Percentiles rank a stretch among this genome's conserved stretches.
Evolutionary conservation across 2,329 filamentous ascomycete species (phyloP).

Genomic region (Cercospora sp.): DNA sequence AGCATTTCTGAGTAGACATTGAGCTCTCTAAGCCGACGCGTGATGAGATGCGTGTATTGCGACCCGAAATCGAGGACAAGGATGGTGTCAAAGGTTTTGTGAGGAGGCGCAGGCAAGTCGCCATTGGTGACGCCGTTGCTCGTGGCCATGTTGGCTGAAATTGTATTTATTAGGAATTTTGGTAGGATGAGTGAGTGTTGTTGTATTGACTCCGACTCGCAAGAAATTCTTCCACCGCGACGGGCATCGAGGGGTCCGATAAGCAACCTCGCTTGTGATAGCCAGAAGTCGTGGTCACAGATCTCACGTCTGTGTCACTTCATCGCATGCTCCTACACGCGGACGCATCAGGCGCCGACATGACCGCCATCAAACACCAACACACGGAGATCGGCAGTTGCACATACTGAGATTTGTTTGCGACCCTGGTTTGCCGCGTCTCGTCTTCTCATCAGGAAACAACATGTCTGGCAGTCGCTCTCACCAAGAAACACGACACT

Average conservation of each 20-base stretch:
- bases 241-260: not conserved
- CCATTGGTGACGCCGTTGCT: conserved; percentile 38
- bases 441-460: not conserved
- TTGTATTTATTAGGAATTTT: not conserved
- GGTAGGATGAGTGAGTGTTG: not conserved
- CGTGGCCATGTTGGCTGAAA: conserved; percentile 26
- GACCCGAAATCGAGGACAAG: conserved; percentile 71
- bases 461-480: conserved; percentile 1
- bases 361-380: not conserved
- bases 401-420: not conserved
- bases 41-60: conserved; percentile 74
- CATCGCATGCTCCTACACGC: not conserved
- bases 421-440: not conserved
- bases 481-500: not conserved
- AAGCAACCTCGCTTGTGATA: conserved; percentile 11
- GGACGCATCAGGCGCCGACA: conserved; percentile 5
- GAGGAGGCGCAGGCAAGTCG: conserved; percentile 47
- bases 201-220: not conserved
- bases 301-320: not conserved
- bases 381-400: not conserved
- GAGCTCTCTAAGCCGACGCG: conserved; percentile 71
- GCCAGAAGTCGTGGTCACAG: conserved; percentile 3
- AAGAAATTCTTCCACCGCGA: conserved; percentile 7
- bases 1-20: conserved; percentile 87
- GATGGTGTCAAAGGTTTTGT: conserved; percentile 64